These are phyloP conservation scores for Coemansia sp. DNA, from an alignment of 192 early-diverging fungal genomes.

Conservation along the genomic window DNA sequence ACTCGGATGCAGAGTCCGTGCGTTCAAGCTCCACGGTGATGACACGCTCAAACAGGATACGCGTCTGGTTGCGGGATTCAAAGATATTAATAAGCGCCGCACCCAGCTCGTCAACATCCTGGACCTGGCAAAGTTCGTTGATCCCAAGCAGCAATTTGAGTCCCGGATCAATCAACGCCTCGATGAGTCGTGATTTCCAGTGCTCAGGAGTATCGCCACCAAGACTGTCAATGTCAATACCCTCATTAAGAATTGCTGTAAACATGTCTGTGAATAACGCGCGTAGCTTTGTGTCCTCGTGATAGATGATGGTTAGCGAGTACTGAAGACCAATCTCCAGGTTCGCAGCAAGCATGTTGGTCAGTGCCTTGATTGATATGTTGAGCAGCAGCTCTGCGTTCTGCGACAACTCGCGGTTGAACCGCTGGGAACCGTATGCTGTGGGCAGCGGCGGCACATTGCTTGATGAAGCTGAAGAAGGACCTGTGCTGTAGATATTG, in stretches of 20 bases:
- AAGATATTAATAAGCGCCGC: slow-evolving; percentile 77
- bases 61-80: slow-evolving; percentile 69
- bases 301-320: slow-evolving; percentile 86
- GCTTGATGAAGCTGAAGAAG: background rate
- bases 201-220: slow-evolving; percentile 73
- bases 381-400: slow-evolving; percentile 51
- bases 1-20: slow-evolving; percentile 79
- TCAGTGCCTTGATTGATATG: slow-evolving; percentile 75
- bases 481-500: slow-evolving; percentile 33
- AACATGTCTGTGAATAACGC: slow-evolving; percentile 92
- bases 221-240: slow-evolving; percentile 82
- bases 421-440: slow-evolving; percentile 20
- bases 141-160: slow-evolving; percentile 79
- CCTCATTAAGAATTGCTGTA: slow-evolving; percentile 86
- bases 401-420: slow-evolving; percentile 51
- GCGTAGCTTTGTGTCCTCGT: slow-evolving; percentile 87
- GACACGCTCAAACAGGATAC: slow-evolving; percentile 76
- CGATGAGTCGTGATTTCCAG: slow-evolving; percentile 79
- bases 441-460: slow-evolving; percentile 2
- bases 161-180: slow-evolving; percentile 70
- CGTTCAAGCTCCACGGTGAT: slow-evolving; percentile 84
- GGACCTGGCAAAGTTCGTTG: slow-evolving; percentile 81
- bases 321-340: slow-evolving; percentile 90
- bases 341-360: slow-evolving; percentile 89
- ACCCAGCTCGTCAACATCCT: slow-evolving; percentile 89